Evolutionary conservation across 495 filamentous ascomycete genomes (phyloP), one percentile per base, ranked within the genome.

Genomic region (Penicillium arizonense): DNA sequence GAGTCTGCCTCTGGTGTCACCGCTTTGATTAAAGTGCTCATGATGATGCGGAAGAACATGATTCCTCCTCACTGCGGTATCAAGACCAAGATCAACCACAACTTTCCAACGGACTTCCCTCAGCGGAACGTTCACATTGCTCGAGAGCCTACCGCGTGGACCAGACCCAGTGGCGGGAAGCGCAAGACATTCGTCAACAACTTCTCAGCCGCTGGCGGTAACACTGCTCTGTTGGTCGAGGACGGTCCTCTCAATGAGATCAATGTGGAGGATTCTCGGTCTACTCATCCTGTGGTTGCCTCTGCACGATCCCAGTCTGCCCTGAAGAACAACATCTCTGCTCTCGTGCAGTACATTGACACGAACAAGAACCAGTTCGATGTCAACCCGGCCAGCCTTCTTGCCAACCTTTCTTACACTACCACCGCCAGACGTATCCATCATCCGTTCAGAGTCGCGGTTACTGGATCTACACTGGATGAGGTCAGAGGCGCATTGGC

Each of bases 51-150:
- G 67, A 87, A 93, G 63, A 88, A 86, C 61, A 77, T 76, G 32
- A 96, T 97, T 43, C 90, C 91, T 5, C 87, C 90, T 7, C 90
- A 94, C 55, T 85, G 88, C 50, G 90, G 90, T n/a, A 93, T 93
- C 75, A 94, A 96, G 73, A 82, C 77, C 8, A 82, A 82, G 68
- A 81, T 94, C 77, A 83, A 96, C 78, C 81, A 87, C 72, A 87
- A 81, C 32, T 94, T 93, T 74, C 89, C 90, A 1, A 82, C 81
- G 23, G 87, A 93, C 62, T 70, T 92, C 2, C 70, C 72, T 0
- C 79, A 91, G 50, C 85, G 90, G 23, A 89, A 90, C 50, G 87
- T 93, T 30, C 84, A 92, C 63, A 84, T 86, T 62, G 81, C 82
- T 4, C 59, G 74, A 6, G 72, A 79, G 57, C 72, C 77, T 18